These are phyloP conservation scores for Rutstroemia sp. DNA, from an alignment of 2,329 filamentous ascomycete genomes.

Conservation along the genomic window DNA sequence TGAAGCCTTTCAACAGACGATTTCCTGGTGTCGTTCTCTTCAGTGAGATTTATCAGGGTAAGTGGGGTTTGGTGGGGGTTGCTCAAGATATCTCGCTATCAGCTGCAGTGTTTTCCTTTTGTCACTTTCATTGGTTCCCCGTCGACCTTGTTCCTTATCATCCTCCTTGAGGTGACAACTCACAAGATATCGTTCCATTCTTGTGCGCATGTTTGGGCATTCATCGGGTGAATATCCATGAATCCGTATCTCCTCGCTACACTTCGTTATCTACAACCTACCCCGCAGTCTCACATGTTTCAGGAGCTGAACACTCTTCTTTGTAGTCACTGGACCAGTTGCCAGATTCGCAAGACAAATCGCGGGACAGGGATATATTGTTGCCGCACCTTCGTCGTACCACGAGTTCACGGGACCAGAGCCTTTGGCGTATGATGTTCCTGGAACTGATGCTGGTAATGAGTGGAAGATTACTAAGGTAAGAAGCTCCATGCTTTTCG, in stretches of 20 bases:
- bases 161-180: background rate
- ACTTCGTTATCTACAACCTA: conserved; percentile 2
- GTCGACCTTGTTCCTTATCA: background rate
- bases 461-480: conserved; percentile 78
- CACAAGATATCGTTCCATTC: background rate
- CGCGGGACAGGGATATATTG: conserved; percentile 86
- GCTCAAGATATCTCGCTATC: background rate
- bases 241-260: background rate
- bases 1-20: conserved; percentile 34
- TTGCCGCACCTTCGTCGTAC: conserved; percentile 83
- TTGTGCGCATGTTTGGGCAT: background rate
- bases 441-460: conserved; percentile 83
- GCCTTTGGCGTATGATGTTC: conserved; percentile 75
- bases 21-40: conserved; percentile 87
- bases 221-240: no score
- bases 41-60: conserved; percentile 94
- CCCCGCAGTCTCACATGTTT: conserved; percentile 6
- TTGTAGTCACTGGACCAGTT: conserved; percentile 78
- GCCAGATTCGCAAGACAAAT: conserved; percentile 86
- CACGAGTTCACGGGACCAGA: conserved; percentile 89
- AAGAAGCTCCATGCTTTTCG: conserved; percentile 12
- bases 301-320: background rate
- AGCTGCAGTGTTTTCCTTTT: background rate
- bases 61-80: conserved; percentile 2
- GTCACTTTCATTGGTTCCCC: background rate